These are phyloP conservation scores for Gossypium trilobum DNA, from an alignment of 441 rosid genomes.

Conservation along the genomic window DNA sequence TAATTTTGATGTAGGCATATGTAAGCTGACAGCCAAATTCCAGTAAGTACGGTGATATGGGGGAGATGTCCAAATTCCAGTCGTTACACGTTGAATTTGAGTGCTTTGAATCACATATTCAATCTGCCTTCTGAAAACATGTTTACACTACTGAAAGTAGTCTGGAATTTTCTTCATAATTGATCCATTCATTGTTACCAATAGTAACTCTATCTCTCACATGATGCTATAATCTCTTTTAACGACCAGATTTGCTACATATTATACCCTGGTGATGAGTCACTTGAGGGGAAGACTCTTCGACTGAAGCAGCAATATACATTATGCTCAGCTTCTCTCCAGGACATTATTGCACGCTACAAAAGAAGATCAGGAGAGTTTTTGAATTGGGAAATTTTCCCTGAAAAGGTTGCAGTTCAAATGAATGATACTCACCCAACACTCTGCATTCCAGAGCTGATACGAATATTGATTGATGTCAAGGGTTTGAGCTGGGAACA, in stretches of 20 bases:
- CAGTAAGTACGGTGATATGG: background rate
- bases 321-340: constrained; percentile 89
- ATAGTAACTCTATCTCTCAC: background rate
- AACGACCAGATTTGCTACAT: constrained; percentile 55
- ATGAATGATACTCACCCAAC: constrained; percentile 89
- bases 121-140: background rate
- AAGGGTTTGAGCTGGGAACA: constrained; percentile 55
- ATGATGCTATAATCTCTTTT: background rate
- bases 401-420: constrained; percentile 82
- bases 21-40: background rate
- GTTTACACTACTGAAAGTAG: background rate
- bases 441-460: constrained; percentile 60
- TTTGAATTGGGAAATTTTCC: constrained; percentile 65
- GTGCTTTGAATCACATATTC: constrained; percentile 2
- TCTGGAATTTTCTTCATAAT: background rate
- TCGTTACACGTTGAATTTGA: background rate
- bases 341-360: constrained; percentile 71
- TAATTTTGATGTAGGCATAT: background rate
- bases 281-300: constrained; percentile 73
- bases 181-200: background rate
- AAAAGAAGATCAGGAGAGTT: constrained; percentile 62
- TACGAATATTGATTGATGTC: constrained; percentile 47
- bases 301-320: constrained; percentile 92
- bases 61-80: background rate
- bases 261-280: constrained; percentile 91